Conservation (phyloP, 352 stramenopile genomes). For the Nothophytophthora sp. region DNA sequence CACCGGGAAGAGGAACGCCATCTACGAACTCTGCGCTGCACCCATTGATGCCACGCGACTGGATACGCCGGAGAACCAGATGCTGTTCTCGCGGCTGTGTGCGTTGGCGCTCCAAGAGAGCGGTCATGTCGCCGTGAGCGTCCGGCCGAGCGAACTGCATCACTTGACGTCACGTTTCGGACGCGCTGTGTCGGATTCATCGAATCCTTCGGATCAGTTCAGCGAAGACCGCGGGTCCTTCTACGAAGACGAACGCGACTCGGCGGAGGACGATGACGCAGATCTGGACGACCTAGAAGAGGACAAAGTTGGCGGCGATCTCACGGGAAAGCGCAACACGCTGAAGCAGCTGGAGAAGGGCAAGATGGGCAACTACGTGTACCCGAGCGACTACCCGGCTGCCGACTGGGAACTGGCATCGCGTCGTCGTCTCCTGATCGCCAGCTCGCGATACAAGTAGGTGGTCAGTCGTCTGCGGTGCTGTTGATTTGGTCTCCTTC, state of each 20-base stretch:
- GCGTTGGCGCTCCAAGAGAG: conserved; percentile 55
- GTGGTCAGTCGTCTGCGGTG: conserved; percentile 3
- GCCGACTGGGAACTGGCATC: conserved; percentile 61
- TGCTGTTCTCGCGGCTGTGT: conserved; percentile 64
- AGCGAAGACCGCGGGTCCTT: conserved; percentile 45
- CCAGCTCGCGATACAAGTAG: conserved; percentile 73
- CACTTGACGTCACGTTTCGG: conserved; percentile 19
- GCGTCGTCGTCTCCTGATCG: conserved; percentile 64
- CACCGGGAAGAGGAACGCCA: conserved; percentile 26
- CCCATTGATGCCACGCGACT: conserved; percentile 40
- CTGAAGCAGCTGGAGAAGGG: conserved; percentile 64
- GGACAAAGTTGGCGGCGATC: conserved; percentile 12
- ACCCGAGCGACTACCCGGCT: conserved; percentile 59
- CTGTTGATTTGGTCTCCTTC: neutral
- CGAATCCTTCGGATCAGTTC: conserved; percentile 39
- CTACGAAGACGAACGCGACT: conserved; percentile 29
- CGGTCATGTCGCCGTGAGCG: conserved; percentile 23
- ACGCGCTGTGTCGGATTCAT: conserved; percentile 42
- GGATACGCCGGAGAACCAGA: conserved; percentile 56
- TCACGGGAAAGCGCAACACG: conserved; percentile 33
- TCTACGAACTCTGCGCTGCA: conserved; percentile 53
- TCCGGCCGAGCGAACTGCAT: conserved; percentile 29
- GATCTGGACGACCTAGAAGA: conserved; percentile 27
- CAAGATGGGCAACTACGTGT: conserved; percentile 64
- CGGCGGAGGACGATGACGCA: conserved; percentile 35